Base-by-base conservation (phyloP, 768 basidiomycete genomes). In the Lentinula guzmanii region DNA sequence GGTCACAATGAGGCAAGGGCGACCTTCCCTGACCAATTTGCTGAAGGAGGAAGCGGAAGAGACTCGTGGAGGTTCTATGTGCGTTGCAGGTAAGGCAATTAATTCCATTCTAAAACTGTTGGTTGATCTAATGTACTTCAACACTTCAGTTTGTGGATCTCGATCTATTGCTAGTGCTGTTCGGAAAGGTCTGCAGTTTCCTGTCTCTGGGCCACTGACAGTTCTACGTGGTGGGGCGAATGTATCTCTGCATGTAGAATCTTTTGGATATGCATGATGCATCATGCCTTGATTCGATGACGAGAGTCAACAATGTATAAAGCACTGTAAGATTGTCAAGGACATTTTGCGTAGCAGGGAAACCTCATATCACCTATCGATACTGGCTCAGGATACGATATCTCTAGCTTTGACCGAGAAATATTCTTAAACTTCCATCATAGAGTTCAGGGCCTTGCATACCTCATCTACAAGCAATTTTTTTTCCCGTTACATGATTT, bases 191-290 rank as follows among this genome's bases (percentile, higher is more conserved):
- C 64, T 73, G 9, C 48, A 65, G 3, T 65, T 67, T 13, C 63
- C 67, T 35, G 45, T 69, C 9, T 69, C 70, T 16, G 69, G 71
- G 11, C 65, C 64, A 18, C 34, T 6, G 5, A 68, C 62, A 11
- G 46, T 76, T 2, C 54, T 78, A 63, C 66, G 52, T 2, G 78
- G 76, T 5, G 74, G 74, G 2, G 71, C 78, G n/a, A 77, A 71
- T 60, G 72, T 78, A 28, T 69, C 72, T 0, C 55, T 78, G 55
- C 69, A 73, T 48, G 71, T 76, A 11, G 77, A 78, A 62, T 70
- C 75, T 46, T 78, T 79, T 64, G 77, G 77, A 18, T 77, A 76
- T 58, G 76, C 75, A 33, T 76, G 67, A 54, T 48, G 46, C 4
- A 28, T 28, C 28, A 28, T 3, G 28, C 28, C 28, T 28, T 4